These are phyloP conservation scores for Fraxinus albicans DNA, from an alignment of 305 asterid species.

Conservation along the genomic window DNA sequence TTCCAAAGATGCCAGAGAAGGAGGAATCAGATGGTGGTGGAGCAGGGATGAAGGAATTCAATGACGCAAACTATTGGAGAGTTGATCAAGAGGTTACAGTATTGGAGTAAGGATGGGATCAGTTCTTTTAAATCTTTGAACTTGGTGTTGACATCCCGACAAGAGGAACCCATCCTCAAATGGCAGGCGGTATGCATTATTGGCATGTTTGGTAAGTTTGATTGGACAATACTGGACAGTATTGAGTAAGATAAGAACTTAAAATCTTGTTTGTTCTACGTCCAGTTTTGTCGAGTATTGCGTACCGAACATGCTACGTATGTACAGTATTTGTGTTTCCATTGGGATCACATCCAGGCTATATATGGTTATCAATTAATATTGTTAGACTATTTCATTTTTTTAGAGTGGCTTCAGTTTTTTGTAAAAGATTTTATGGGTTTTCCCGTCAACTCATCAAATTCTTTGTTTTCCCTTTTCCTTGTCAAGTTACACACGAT, in stretches of 20 bases:
- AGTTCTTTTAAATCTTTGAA: constrained; percentile 5
- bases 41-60: constrained; percentile 69
- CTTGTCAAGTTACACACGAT: constrained; percentile 11
- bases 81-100: constrained; percentile 93
- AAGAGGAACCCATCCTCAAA: constrained; percentile 16
- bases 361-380: constrained; percentile 31
- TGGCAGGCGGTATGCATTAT: constrained; percentile 10
- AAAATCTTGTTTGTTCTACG: background rate
- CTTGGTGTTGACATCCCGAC: background rate
- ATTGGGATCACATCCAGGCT: constrained; percentile 24
- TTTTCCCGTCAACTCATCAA: background rate
- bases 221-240: background rate
- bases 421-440: constrained; percentile 22
- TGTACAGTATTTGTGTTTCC: constrained; percentile 53
- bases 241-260: background rate
- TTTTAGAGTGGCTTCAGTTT: constrained; percentile 31
- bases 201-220: background rate
- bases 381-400: constrained; percentile 22
- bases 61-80: constrained; percentile 91
- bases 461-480: constrained; percentile 21
- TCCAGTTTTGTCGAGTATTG: background rate
- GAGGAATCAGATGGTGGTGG: constrained; percentile 61
- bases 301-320: constrained; percentile 10
- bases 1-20: constrained; percentile 47
- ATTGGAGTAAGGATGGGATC: constrained; percentile 35